phyloP scores from a whole-genome alignment of 1,139 yeast species.

The Kluyveromyces sp. region DNA sequence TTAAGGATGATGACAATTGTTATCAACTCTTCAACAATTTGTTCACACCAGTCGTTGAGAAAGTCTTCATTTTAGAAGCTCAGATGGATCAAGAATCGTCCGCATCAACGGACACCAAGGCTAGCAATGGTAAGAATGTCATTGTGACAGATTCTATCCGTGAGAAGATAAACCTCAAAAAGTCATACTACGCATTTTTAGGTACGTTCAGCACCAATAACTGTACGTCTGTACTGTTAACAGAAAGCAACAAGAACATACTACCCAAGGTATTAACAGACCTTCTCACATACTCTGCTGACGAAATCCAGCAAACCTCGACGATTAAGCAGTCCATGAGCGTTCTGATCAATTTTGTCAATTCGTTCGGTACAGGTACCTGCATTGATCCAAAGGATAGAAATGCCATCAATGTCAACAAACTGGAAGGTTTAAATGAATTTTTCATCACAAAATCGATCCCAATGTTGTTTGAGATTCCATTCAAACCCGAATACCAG shows the following conservation, averaged over 20 bases:
- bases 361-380: conserved; percentile 61
- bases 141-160: conserved; percentile 46
- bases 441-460: conserved; percentile 64
- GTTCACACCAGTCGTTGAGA: conserved; percentile 63
- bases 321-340: conserved; percentile 65
- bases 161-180: conserved; percentile 57
- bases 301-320: conserved; percentile 44
- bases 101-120: conserved; percentile 12
- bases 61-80: conserved; percentile 49
- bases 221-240: conserved; percentile 67
- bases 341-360: conserved; percentile 60
- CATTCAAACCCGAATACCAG: conserved; percentile 55
- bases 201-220: conserved; percentile 69
- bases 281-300: conserved; percentile 60
- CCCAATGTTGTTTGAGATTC: conserved; percentile 68
- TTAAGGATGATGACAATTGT: conserved; percentile 57
- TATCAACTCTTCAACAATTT: conserved; percentile 69
- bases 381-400: conserved; percentile 48
- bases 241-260: conserved; percentile 55
- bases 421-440: conserved; percentile 65
- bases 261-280: conserved; percentile 60
- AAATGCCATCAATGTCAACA: conserved; percentile 47
- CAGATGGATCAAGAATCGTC: conserved; percentile 30
- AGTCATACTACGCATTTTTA: conserved; percentile 62
- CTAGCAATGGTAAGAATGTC: conserved; percentile 31